These are phyloP conservation scores for Pseudozyma thailandica DNA, from an alignment of 1,284 basidiomycete genomes.

Conservation along the genomic window DNA sequence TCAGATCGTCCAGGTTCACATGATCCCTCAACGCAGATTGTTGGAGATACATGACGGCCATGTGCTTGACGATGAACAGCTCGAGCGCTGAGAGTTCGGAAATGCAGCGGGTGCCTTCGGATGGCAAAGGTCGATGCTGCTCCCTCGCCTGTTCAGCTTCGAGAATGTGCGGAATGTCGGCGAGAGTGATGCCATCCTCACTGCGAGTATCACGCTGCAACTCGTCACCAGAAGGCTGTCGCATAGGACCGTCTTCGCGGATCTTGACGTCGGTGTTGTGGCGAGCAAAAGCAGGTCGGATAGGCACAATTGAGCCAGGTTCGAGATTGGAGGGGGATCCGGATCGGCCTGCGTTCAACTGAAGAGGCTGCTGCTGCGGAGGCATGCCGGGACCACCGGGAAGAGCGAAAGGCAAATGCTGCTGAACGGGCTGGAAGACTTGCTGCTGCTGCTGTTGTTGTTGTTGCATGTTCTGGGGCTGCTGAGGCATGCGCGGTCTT, in stretches of 20 bases:
- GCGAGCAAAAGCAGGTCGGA: constrained; percentile 80
- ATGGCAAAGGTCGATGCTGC: constrained; percentile 77
- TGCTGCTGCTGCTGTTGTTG: constrained; percentile 28
- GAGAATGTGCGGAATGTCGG: constrained; percentile 93
- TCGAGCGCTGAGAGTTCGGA: constrained; percentile 86
- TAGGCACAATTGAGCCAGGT: constrained; percentile 69
- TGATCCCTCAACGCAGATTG: constrained; percentile 78
- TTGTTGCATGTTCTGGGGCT: constrained; percentile 25
- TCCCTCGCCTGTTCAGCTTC: constrained; percentile 89
- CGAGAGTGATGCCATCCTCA: constrained; percentile 89
- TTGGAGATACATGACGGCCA: constrained; percentile 83
- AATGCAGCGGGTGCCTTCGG: constrained; percentile 80
- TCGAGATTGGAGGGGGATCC: constrained; percentile 36
- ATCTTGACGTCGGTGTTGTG: constrained; percentile 90
- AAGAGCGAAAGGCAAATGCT: constrained; percentile 39
- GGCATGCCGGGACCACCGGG: constrained; percentile 43
- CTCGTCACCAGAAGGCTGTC: constrained; percentile 60
- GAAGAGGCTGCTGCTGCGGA: constrained; percentile 62
- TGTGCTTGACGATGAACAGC: constrained; percentile 89
- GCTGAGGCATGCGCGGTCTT: constrained; percentile 21
- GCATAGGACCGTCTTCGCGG: constrained; percentile 75
- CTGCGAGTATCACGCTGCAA: constrained; percentile 57
- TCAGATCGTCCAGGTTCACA: constrained; percentile 84
- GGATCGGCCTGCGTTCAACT: constrained; percentile 20
- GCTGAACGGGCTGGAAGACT: constrained; percentile 37